A percentile compares a stretch with the other conserved stretches of the same genome.
These are phyloP conservation scores for Penicillium sp. DNA, from an alignment of 2,329 filamentous ascomycete species.

Conservation along the genomic window DNA sequence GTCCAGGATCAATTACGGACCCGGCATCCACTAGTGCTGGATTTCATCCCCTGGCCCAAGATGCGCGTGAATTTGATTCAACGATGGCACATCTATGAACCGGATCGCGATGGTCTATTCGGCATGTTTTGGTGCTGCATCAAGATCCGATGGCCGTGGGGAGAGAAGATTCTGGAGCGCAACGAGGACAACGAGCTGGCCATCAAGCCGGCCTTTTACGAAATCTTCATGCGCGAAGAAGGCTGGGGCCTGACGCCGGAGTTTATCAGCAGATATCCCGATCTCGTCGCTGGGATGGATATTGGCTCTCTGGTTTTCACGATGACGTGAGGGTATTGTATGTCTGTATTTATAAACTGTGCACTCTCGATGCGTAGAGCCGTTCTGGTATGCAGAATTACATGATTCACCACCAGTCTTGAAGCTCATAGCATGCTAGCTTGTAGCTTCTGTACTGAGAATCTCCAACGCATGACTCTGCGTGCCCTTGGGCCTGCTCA, in stretches of 20 bases:
- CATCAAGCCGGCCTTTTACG: conserved; percentile 18
- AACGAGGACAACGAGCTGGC: conserved; percentile 20
- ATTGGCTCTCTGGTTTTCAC: conserved; percentile 12
- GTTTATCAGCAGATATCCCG: conserved; percentile 24
- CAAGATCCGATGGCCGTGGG: conserved; percentile 29
- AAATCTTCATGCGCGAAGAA: conserved; percentile 20
- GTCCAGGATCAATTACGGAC: conserved; percentile 18
- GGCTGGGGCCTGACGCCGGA: conserved; percentile 28
- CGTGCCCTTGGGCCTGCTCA: too few species aligned
- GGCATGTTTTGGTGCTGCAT: conserved; percentile 22
- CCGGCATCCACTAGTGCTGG: conserved; percentile 21
- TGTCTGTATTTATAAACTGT: too few species aligned
- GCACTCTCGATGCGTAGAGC: too few species aligned
- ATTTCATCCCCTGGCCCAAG: conserved; percentile 25
- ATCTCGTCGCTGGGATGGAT: conserved; percentile 23
- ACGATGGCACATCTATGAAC: conserved; percentile 21
- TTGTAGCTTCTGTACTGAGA: too few species aligned
- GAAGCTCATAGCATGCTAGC: too few species aligned
- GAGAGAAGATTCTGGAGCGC: conserved; percentile 22
- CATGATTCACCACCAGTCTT: too few species aligned
- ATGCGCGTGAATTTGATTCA: conserved; percentile 25
- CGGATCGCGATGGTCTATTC: conserved; percentile 14
- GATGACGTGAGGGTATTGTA: conserved; percentile 9
- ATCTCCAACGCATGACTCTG: too few species aligned
- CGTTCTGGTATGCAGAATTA: too few species aligned